Evolutionary conservation across 495 filamentous ascomycete species (phyloP), one percentile per base, ranked within the genome.

Genomic region (Aspergillus sclerotiicarbonarius): DNA sequence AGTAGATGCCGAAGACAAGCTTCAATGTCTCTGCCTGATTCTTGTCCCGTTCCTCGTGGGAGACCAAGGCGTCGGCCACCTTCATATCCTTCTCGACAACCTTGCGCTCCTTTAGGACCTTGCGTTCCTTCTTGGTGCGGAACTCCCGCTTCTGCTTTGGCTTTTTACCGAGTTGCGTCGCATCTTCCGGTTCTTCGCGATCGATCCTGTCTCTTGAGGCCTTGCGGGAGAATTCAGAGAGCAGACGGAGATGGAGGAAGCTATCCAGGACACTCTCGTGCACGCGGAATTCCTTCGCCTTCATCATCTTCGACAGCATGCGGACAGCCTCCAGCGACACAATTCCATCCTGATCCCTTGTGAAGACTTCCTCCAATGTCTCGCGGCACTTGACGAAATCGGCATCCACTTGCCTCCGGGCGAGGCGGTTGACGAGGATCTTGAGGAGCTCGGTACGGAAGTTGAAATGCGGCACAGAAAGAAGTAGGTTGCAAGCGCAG

Each of bases 11-110:
- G 70, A 98, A 98, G 10, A 98, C 94, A 50, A 96, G 82, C 72
- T 98, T 98, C 57, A 98, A 73, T 5, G 90, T 96, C 70, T 98
- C 94, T 2, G 90, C 86, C 73, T 98, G 92, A 75, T 91, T 93
- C 61, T 87, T 83, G 66, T 98, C 93, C 37, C 92, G 82, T 61
- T 97, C 91, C 70, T 98, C 92, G 62, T 96, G 88, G 53, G 85
- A 88, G 50, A 98, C 93, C 6, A 87, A 75, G 1, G 93, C 95
- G 68, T 97, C 93, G 16, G 94, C 95, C 63, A 92, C 84, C 45
- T 85, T 85, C 87, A 98, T 92, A 62, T 97, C 94, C 71, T 96
- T 96, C 60, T 93, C 90, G 3, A 96, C 82, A 1, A 78, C 82
- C 72, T 92, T 96, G 54, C 87, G 87, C 72, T 97, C 90, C 65